These are phyloP conservation scores for Trametes coccinea DNA, from an alignment of 768 basidiomycete species.

Conservation along the genomic window DNA sequence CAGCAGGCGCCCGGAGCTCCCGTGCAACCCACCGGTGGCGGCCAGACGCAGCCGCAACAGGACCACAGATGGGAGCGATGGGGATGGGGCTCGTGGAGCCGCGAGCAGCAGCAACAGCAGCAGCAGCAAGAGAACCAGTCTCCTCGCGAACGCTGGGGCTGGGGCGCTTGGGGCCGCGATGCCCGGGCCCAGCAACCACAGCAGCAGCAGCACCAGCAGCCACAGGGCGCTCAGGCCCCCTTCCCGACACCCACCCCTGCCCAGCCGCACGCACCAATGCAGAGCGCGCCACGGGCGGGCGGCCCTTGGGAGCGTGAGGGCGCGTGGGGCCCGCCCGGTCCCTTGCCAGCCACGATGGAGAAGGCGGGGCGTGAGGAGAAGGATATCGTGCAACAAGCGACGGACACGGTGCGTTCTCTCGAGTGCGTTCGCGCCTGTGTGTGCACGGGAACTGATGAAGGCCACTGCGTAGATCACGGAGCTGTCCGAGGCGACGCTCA, in stretches of 20 bases:
- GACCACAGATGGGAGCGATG: background rate
- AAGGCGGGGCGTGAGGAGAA: constrained; percentile 36
- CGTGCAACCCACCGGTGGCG: background rate
- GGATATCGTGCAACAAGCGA: constrained; percentile 29
- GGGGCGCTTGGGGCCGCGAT: constrained; percentile 5
- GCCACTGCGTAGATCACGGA: constrained; percentile 50
- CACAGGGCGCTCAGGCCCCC: too few species aligned
- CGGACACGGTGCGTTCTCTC: constrained; percentile 27
- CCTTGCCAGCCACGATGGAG: constrained; percentile 3
- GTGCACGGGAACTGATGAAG: background rate
- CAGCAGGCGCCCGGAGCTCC: background rate
- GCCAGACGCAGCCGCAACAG: background rate
- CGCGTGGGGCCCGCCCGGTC: constrained; percentile 18
- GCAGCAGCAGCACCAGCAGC: too few species aligned
- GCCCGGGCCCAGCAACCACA: background rate
- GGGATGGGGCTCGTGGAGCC: constrained; percentile 2
- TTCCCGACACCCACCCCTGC: too few species aligned
- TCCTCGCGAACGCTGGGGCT: background rate
- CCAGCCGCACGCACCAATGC: too few species aligned
- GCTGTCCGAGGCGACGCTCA: constrained; percentile 67
- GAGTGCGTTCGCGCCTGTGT: constrained; percentile 29
- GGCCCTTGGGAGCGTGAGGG: constrained; percentile 2
- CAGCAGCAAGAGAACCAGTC: background rate
- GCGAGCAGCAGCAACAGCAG: background rate
- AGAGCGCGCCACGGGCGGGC: too few species aligned